Percentiles rank a stretch among this genome's conserved stretches.
phyloP scores from a whole-genome alignment of 164 flowering plant species.

The Liquidambar formosana region DNA sequence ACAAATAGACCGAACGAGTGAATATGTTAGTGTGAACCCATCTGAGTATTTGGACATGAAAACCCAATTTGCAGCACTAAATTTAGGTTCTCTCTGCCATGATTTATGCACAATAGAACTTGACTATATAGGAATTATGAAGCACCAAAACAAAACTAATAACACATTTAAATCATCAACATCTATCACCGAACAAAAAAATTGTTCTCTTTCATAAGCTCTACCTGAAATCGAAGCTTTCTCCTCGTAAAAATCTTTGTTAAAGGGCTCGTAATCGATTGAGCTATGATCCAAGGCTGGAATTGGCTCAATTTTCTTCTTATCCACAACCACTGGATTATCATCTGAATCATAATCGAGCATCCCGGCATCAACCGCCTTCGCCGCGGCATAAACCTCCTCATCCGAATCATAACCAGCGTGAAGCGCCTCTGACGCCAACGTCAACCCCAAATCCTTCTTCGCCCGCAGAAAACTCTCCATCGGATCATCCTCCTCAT shows the following conservation, averaged over 20 bases:
- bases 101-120: too few species aligned
- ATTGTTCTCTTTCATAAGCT: neutral
- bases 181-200: neutral
- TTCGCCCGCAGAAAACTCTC: conserved; percentile 90
- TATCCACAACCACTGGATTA: conserved; percentile 78
- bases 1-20: too few species aligned
- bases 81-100: too few species aligned
- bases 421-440: conserved; percentile 84
- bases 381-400: conserved; percentile 98
- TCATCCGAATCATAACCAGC: conserved; percentile 97
- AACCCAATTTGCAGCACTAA: too few species aligned
- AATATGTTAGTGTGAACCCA: too few species aligned
- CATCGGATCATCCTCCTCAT: conserved; percentile 90
- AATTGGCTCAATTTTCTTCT: conserved; percentile 91
- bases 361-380: conserved; percentile 96
- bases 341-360: conserved; percentile 96
- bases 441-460: conserved; percentile 82
- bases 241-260: conserved; percentile 93
- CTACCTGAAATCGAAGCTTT: conserved; percentile 78
- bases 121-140: too few species aligned
- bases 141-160: too few species aligned
- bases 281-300: conserved; percentile 79
- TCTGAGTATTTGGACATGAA: too few species aligned
- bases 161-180: too few species aligned
- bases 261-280: conserved; percentile 82